A percentile compares a stretch with the other conserved stretches of the same genome.
phyloP scores from a whole-genome alignment of 2,329 filamentous ascomycete genomes.

The Xylariaceae sp. region DNA sequence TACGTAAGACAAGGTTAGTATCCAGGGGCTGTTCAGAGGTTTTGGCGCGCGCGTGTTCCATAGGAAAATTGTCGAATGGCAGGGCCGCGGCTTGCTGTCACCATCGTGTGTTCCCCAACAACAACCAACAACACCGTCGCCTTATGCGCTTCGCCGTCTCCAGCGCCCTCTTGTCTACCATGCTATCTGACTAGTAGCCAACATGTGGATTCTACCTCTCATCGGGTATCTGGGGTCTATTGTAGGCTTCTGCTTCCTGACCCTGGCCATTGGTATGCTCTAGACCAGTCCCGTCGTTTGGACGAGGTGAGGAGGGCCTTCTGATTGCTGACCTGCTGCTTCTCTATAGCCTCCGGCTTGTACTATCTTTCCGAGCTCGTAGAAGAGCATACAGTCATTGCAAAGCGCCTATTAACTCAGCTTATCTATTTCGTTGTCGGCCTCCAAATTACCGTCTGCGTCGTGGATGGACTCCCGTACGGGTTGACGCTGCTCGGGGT shows the following conservation, averaged over 20 bases:
- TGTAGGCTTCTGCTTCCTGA: conserved; percentile 88
- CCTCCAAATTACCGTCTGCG: conserved; percentile 64
- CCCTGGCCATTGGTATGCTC: conserved; percentile 73
- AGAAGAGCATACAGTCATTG: conserved; percentile 91
- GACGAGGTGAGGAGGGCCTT: background rate
- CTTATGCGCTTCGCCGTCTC: no score
- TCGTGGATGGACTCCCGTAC: conserved; percentile 82
- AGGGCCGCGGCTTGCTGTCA: no score
- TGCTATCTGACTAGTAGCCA: conserved; percentile 22
- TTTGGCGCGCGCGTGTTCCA: no score
- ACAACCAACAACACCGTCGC: no score
- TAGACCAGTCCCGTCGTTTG: background rate
- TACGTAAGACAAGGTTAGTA: no score
- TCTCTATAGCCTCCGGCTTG: conserved; percentile 70
- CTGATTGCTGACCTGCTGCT: conserved; percentile 10
- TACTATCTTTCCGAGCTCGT: conserved; percentile 98
- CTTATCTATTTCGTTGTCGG: conserved; percentile 78
- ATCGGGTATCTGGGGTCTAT: conserved; percentile 83
- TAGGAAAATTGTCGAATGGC: no score
- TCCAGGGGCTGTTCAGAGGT: no score
- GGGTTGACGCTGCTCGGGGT: conserved; percentile 67
- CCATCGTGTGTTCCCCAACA: no score
- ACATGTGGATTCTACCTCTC: conserved; percentile 92
- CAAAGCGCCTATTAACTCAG: conserved; percentile 75
- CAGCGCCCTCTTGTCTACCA: no score